A percentile compares a stretch with the other conserved stretches of the same genome.
These are phyloP conservation scores for Suillus discolor DNA, from an alignment of 768 basidiomycete genomes.

Conservation along the genomic window DNA sequence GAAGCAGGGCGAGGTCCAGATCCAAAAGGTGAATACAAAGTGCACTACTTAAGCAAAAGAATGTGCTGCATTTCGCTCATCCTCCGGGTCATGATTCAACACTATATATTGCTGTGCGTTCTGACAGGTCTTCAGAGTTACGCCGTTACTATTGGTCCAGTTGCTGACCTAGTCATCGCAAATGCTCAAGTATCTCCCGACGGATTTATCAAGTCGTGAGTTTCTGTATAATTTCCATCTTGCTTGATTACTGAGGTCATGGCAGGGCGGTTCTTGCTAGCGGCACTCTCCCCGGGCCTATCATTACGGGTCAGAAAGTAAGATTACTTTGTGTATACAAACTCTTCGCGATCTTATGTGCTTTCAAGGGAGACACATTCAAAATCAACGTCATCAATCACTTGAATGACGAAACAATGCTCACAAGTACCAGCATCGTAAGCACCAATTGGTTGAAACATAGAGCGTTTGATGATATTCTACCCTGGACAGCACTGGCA, in stretches of 20 bases:
- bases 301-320: not conserved
- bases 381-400: not conserved
- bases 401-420: not conserved
- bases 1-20: not conserved
- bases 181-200: not conserved
- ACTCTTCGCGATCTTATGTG: not conserved
- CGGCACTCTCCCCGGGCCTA: not conserved
- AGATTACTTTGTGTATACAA: not conserved
- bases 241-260: not conserved
- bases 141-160: not conserved
- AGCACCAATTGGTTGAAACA: not conserved
- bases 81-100: not conserved
- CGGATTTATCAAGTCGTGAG: not conserved
- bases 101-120: not conserved
- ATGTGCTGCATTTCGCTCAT: not conserved
- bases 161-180: not conserved
- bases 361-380: not conserved
- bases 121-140: not conserved
- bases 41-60: not conserved
- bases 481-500: not conserved
- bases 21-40: not conserved
- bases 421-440: not conserved
- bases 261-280: not conserved
- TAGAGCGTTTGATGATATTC: not conserved
- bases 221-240: not conserved